phyloP scores from a whole-genome alignment of 106 monocot genomes.

The Xerophyta viscosa region DNA sequence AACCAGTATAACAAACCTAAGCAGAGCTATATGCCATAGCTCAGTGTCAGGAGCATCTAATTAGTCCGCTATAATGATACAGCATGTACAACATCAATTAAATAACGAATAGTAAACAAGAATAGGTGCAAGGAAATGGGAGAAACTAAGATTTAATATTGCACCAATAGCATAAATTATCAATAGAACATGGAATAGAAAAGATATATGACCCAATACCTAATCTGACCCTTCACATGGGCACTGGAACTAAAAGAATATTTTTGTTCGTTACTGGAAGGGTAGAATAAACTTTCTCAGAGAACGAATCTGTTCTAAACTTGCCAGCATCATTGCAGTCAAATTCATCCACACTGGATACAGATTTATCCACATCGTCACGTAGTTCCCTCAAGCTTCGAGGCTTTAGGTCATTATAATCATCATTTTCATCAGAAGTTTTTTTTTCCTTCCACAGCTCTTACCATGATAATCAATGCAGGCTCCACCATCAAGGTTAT shows the following conservation, averaged over 20 bases:
- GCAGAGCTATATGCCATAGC: too few relatives aligned
- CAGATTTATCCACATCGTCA: slow-evolving; percentile 27
- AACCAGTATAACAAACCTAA: too few relatives aligned
- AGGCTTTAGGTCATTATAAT: slow-evolving; percentile 32
- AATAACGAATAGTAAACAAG: too few relatives aligned
- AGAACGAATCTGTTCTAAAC: slow-evolving; percentile 11
- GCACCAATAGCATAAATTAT: neutral
- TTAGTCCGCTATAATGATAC: too few relatives aligned
- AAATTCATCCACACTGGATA: slow-evolving; percentile 10
- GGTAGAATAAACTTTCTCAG: slow-evolving; percentile 31
- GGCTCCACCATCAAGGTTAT: slow-evolving; percentile 34
- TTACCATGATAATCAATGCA: slow-evolving; percentile 31
- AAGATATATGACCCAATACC: slow-evolving; percentile 16
- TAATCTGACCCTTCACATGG: slow-evolving; percentile 42
- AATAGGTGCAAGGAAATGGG: too few relatives aligned
- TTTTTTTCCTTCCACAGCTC: slow-evolving; percentile 43
- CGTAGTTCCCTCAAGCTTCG: slow-evolving; percentile 28
- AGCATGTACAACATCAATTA: too few relatives aligned
- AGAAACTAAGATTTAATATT: too few relatives aligned
- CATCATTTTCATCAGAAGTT: slow-evolving; percentile 58
- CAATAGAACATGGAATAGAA: neutral
- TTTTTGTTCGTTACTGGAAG: slow-evolving; percentile 19
- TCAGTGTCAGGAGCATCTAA: too few relatives aligned
- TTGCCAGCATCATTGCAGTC: slow-evolving; percentile 19
- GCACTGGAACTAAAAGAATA: slow-evolving; percentile 33